These are phyloP conservation scores for Beta lomatogona DNA, from an alignment of 179 eudicot genomes.

Conservation along the genomic window DNA sequence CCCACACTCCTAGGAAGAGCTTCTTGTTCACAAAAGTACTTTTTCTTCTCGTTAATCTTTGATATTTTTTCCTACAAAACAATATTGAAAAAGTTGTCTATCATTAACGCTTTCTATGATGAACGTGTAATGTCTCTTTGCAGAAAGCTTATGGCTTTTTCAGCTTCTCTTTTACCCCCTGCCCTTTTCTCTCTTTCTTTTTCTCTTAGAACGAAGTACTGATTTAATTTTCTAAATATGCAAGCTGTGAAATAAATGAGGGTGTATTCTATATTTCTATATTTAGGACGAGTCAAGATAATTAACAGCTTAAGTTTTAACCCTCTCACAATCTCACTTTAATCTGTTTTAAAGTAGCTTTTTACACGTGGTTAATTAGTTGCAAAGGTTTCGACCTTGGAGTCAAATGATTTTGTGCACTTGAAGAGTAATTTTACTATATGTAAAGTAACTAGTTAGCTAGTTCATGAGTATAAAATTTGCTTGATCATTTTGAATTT, in stretches of 20 bases:
- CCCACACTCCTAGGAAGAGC: slow-evolving; percentile 19
- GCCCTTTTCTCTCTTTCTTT: too few relatives aligned
- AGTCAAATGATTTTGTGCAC: slow-evolving; percentile 2
- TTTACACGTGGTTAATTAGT: neutral
- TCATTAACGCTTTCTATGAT: slow-evolving; percentile 25
- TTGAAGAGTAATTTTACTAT: neutral
- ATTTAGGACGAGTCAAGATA: too few relatives aligned
- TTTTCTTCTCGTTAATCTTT: too few relatives aligned
- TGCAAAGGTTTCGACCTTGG: neutral
- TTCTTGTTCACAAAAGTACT: slow-evolving; percentile 30
- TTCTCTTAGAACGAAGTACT: too few relatives aligned
- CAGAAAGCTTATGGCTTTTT: slow-evolving; percentile 25
- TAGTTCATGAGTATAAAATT: too few relatives aligned
- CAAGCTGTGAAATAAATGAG: too few relatives aligned
- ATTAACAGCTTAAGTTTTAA: too few relatives aligned
- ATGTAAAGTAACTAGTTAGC: too few relatives aligned
- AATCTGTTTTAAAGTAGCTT: too few relatives aligned
- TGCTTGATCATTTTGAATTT: too few relatives aligned
- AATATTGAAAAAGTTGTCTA: slow-evolving; percentile 11
- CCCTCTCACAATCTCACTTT: slow-evolving; percentile 1
- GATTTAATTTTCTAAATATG: too few relatives aligned
- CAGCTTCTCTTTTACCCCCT: neutral
- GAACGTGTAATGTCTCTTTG: slow-evolving; percentile 24
- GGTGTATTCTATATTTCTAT: too few relatives aligned
- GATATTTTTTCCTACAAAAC: neutral